phyloP scores from a whole-genome alignment of 805 yeast species.

The Saccharomycopsis fodiens region DNA sequence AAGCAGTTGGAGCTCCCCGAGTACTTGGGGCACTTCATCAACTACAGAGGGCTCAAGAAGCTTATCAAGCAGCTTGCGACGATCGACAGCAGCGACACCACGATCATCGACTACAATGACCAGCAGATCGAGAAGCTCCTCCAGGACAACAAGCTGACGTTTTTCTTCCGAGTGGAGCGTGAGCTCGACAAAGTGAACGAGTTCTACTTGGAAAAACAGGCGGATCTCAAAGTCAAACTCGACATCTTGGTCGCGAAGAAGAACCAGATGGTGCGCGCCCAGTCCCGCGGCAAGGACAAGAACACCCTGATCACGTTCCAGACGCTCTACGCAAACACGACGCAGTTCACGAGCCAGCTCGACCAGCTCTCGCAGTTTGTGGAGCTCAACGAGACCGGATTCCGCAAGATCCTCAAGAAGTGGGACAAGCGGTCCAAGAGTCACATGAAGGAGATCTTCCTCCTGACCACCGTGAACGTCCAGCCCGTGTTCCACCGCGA shows the following conservation, averaged over 20 bases:
- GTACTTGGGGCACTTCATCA: constrained; percentile 87
- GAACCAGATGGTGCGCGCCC: constrained; percentile 33
- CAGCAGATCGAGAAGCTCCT: constrained; percentile 42
- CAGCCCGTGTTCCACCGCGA: constrained; percentile 94
- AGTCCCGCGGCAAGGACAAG: constrained; percentile 5
- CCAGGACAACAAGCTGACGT: constrained; percentile 86
- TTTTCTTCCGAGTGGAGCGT: constrained; percentile 81
- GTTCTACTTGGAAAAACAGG: constrained; percentile 87
- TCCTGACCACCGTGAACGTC: constrained; percentile 88
- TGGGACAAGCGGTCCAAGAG: constrained; percentile 98
- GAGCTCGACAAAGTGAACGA: constrained; percentile 92
- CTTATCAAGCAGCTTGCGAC: constrained; percentile 75
- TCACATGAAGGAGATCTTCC: constrained; percentile 85
- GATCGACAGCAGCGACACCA: constrained; percentile 26
- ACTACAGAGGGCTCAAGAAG: constrained; percentile 90
- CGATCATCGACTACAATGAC: constrained; percentile 30
- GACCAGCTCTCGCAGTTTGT: constrained; percentile 88
- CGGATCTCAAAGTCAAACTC: constrained; percentile 71
- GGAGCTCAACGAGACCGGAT: constrained; percentile 92
- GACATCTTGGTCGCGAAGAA: constrained; percentile 73
- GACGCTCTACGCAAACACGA: constrained; percentile 81
- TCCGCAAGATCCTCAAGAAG: constrained; percentile 89
- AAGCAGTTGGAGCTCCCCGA: constrained; percentile 94
- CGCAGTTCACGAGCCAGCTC: constrained; percentile 81
- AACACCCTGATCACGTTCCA: constrained; percentile 61